These are phyloP conservation scores for Komagataella mondaviorum DNA, from an alignment of 805 yeast species.

Conservation along the genomic window DNA sequence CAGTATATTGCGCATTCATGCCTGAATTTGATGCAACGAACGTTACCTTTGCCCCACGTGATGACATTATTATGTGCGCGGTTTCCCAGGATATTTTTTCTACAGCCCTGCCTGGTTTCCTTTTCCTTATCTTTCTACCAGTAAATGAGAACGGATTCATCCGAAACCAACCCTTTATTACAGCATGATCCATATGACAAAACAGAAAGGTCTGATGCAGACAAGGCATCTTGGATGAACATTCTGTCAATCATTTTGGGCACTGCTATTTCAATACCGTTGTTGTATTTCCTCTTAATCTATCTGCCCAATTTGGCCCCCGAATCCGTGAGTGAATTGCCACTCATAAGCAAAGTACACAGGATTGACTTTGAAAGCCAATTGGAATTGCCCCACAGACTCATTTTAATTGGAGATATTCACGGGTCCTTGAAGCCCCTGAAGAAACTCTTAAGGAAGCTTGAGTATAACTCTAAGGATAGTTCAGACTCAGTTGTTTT, in stretches of 20 bases:
- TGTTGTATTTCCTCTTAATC: slow-evolving; percentile 13
- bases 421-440: slow-evolving; percentile 66
- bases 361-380: slow-evolving; percentile 9
- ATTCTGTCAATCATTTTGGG: not conserved
- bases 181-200: not conserved
- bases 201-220: not conserved
- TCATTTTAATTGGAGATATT: slow-evolving; percentile 73
- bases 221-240: not conserved
- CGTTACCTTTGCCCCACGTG: not conserved
- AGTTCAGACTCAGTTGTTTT: slow-evolving; percentile 45
- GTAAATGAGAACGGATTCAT: not conserved
- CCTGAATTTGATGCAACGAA: not conserved
- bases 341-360: slow-evolving; percentile 13
- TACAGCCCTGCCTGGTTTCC: not conserved
- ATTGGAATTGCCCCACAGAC: slow-evolving; percentile 22
- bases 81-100: not conserved
- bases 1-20: not conserved
- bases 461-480: slow-evolving; percentile 26
- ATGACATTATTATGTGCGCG: not conserved
- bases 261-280: slow-evolving; percentile 8
- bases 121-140: not conserved
- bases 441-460: slow-evolving; percentile 33
- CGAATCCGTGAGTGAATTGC: slow-evolving; percentile 1
- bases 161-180: not conserved
- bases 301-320: slow-evolving; percentile 20